Evolutionary conservation across 441 rosid species (phyloP).

Genomic region (Populus hybrid): DNA sequence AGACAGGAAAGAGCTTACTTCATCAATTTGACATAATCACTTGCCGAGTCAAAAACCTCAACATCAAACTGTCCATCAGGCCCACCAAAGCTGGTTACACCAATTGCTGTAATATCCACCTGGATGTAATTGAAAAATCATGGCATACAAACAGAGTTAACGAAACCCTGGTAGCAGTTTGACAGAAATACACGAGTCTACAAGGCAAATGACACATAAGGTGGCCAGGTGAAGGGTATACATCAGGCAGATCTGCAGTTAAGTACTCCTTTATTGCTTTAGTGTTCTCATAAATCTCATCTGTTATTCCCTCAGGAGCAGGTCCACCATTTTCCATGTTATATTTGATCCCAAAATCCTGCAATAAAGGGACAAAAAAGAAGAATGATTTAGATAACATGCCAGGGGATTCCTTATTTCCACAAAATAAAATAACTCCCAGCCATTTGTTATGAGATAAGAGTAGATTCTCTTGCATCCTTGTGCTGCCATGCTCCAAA

Average conservation of each 20-base stretch:
- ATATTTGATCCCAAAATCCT: conserved; percentile 99
- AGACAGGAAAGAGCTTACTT: conserved; percentile 52
- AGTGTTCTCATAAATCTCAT: conserved; percentile 92
- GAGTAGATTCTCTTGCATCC: not conserved
- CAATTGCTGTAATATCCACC: conserved; percentile 77
- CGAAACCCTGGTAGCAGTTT: not conserved
- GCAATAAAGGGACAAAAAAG: conserved; percentile 17
- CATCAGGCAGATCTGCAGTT: conserved; percentile 77
- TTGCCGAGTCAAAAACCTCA: conserved; percentile 92
- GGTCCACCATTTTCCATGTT: conserved; percentile 99
- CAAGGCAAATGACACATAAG: conserved; percentile 8
- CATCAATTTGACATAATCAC: conserved; percentile 88
- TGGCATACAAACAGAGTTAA: conserved; percentile 7
- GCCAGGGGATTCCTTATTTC: not conserved
- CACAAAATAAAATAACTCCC: not conserved
- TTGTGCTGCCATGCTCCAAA: not conserved
- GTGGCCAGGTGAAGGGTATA: conserved; percentile 31
- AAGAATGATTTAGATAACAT: not conserved
- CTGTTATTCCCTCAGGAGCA: conserved; percentile 95
- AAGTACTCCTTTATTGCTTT: conserved; percentile 82
- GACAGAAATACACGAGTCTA: not conserved
- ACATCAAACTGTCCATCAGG: conserved; percentile 90
- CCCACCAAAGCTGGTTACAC: conserved; percentile 66
- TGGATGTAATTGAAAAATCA: conserved; percentile 24
- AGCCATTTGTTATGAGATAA: not conserved